A percentile compares a stretch with the other conserved stretches of the same genome.
Conservation (phyloP, 2,329 filamentous ascomycete genomes). For the Sporothrix mexicana region DNA sequence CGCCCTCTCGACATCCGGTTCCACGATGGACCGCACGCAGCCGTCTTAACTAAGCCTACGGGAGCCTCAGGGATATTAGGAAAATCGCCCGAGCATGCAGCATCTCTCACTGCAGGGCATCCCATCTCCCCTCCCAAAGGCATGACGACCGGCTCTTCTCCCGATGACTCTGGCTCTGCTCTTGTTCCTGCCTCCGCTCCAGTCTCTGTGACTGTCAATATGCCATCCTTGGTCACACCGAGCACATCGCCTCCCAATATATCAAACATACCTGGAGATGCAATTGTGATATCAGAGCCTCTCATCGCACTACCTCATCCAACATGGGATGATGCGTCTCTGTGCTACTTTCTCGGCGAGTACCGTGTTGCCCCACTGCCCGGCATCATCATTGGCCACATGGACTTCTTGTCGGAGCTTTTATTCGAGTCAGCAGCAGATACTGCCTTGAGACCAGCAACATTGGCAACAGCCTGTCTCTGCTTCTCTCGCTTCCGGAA, state of each 20-base stretch:
- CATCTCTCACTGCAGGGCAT: neutral
- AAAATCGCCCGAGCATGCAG: neutral
- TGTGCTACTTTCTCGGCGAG: conserved; percentile 20
- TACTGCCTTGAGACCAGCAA: neutral
- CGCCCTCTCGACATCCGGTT: conserved; percentile 23
- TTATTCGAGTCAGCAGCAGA: neutral
- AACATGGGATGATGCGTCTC: conserved; percentile 2
- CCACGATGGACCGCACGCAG: conserved; percentile 1
- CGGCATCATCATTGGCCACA: conserved; percentile 16
- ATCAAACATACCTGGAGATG: neutral
- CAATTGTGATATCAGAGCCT: neutral
- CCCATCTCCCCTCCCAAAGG: neutral
- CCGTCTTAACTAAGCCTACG: neutral
- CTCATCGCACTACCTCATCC: neutral
- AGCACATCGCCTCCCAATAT: neutral
- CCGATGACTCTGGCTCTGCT: neutral
- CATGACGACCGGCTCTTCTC: neutral
- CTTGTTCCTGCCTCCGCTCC: neutral
- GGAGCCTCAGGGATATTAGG: too few species aligned
- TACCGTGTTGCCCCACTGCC: conserved; percentile 2
- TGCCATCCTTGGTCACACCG: neutral
- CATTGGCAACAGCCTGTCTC: neutral
- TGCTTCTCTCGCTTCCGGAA: conserved; percentile 5
- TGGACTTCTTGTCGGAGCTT: conserved; percentile 21
- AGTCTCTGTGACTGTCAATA: neutral